These are phyloP conservation scores for Phytophthora cajani DNA, from an alignment of 352 stramenopile genomes.

Conservation along the genomic window DNA sequence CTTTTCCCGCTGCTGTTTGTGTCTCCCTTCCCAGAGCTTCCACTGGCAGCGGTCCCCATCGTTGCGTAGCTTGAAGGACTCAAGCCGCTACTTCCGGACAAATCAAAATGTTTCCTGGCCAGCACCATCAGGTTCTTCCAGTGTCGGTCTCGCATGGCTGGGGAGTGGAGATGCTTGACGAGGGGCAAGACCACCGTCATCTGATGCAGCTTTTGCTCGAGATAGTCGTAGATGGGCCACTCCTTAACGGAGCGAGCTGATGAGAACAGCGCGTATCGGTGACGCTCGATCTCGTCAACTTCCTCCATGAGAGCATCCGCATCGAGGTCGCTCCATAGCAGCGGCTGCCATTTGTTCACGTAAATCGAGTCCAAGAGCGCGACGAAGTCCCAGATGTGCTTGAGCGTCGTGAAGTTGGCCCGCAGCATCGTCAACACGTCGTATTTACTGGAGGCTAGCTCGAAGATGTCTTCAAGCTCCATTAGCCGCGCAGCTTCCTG, in stretches of 20 bases:
- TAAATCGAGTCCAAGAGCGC: slow-evolving; percentile 83
- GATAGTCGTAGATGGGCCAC: slow-evolving; percentile 94
- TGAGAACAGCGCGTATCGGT: slow-evolving; percentile 64
- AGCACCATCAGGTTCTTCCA: slow-evolving; percentile 91
- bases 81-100: slow-evolving; percentile 28
- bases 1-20: slow-evolving; percentile 23
- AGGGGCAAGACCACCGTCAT: slow-evolving; percentile 93
- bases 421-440: slow-evolving; percentile 85
- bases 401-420: slow-evolving; percentile 90
- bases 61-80: slow-evolving; percentile 23
- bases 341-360: slow-evolving; percentile 82
- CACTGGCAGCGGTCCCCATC: slow-evolving; percentile 12
- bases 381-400: slow-evolving; percentile 95
- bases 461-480: slow-evolving; percentile 96
- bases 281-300: slow-evolving; percentile 83
- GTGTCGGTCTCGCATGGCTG: slow-evolving; percentile 88
- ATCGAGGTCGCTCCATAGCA: slow-evolving; percentile 90
- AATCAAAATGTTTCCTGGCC: slow-evolving; percentile 89
- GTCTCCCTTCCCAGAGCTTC: slow-evolving; percentile 10
- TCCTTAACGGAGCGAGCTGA: slow-evolving; percentile 77
- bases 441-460: slow-evolving; percentile 85
- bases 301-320: slow-evolving; percentile 90
- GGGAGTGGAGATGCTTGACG: slow-evolving; percentile 89
- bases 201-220: slow-evolving; percentile 91
- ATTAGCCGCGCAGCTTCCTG: slow-evolving; percentile 81